phyloP scores from a whole-genome alignment of 352 stramenopile genomes.

The Globisporangium middletonii region DNA sequence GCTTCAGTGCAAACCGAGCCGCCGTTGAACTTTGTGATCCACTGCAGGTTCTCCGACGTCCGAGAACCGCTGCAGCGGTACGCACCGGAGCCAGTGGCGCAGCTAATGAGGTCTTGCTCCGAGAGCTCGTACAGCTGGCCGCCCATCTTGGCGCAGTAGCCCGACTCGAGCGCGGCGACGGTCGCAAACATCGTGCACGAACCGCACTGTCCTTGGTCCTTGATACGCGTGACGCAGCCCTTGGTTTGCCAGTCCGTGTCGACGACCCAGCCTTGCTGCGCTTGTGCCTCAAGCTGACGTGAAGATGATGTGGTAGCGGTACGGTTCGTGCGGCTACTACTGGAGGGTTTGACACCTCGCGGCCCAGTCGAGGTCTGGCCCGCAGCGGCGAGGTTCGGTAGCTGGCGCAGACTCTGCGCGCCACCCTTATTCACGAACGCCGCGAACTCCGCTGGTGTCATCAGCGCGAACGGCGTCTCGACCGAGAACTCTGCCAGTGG shows the following conservation, averaged over 20 bases:
- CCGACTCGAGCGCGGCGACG: conserved; percentile 13
- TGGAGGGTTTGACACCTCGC: too few relatives aligned
- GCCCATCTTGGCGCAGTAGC: conserved; percentile 16
- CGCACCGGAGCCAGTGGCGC: neutral
- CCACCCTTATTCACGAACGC: conserved; percentile 22
- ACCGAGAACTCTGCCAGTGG: conserved; percentile 54
- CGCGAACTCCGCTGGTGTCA: conserved; percentile 59
- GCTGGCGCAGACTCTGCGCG: neutral
- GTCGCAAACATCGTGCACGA: conserved; percentile 15
- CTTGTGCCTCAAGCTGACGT: neutral
- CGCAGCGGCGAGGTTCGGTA: neutral
- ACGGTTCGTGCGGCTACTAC: too few relatives aligned
- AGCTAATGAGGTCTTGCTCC: conserved; percentile 15
- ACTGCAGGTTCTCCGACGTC: too few relatives aligned
- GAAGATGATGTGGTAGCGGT: neutral
- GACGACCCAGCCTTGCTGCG: conserved; percentile 1
- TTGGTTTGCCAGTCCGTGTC: conserved; percentile 14
- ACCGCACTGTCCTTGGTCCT: conserved; percentile 19
- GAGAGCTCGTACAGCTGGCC: conserved; percentile 10
- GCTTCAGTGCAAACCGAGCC: conserved; percentile 15
- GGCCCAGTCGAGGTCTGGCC: too few relatives aligned
- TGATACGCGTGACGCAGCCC: conserved; percentile 19
- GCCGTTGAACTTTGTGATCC: conserved; percentile 2
- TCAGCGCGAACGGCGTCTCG: conserved; percentile 60
- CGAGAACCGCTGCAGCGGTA: neutral